phyloP scores from a whole-genome alignment of 495 filamentous ascomycete genomes.

The Haplographium delicatum region DNA sequence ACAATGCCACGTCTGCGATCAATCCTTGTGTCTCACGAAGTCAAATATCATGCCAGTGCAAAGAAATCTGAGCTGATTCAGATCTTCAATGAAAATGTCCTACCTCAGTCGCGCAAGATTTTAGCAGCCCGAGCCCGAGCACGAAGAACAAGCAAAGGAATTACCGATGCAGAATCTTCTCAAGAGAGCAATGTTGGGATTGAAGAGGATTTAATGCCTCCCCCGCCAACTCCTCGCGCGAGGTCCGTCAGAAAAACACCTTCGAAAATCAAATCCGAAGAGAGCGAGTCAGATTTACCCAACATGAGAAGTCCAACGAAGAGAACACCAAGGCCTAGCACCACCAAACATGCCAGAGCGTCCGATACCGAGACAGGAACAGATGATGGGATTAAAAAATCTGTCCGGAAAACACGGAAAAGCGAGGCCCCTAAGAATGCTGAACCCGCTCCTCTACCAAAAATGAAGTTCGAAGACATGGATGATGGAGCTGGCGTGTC shows the following conservation, averaged over 20 bases:
- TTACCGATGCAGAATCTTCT: conserved; percentile 70
- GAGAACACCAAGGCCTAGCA: conserved; percentile 44
- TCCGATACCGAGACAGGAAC: conserved; percentile 30
- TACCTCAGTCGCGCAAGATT: conserved; percentile 70
- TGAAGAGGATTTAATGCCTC: conserved; percentile 39
- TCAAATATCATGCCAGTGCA: conserved; percentile 73
- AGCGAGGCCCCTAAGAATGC: conserved; percentile 32
- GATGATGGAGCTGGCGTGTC: conserved; percentile 17
- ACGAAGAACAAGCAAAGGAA: conserved; percentile 76
- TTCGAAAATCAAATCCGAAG: conserved; percentile 42
- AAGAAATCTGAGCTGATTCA: conserved; percentile 87
- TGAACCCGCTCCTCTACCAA: conserved; percentile 1
- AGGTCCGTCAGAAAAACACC: conserved; percentile 43
- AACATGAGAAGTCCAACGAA: conserved; percentile 42
- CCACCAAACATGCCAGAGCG: conserved; percentile 38
- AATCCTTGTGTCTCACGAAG: conserved; percentile 80
- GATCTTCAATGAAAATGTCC: conserved; percentile 73
- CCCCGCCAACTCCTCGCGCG: conserved; percentile 35
- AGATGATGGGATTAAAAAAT: conserved; percentile 43
- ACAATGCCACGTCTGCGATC: conserved; percentile 83
- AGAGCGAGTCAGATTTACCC: conserved; percentile 36
- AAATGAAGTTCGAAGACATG: conserved; percentile 40
- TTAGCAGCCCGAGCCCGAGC: conserved; percentile 68
- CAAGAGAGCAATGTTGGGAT: conserved; percentile 31
- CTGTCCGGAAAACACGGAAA: conserved; percentile 20